A percentile compares a stretch with the other conserved stretches of the same genome.
phyloP scores from a whole-genome alignment of 306 rosid species.

The Acacia crassicarpa region DNA sequence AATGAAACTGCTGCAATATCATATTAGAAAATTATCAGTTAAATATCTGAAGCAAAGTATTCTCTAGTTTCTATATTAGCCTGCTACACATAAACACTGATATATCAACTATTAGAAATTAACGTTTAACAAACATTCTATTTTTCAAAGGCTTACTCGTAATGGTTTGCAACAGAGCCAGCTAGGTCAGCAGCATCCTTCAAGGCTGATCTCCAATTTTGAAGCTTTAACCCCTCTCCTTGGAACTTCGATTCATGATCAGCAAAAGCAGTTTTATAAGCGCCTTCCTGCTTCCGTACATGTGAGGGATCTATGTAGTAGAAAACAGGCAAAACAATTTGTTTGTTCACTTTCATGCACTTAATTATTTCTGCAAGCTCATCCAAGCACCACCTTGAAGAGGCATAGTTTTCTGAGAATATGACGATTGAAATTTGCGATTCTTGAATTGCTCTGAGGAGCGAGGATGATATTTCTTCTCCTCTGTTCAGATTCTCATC shows the following conservation, averaged over 20 bases:
- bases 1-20: not conserved
- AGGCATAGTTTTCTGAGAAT: no score
- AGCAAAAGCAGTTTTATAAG: not conserved
- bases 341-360: not conserved
- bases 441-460: no score
- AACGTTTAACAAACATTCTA: not conserved
- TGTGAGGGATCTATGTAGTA: not conserved
- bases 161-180: not conserved
- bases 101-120: not conserved
- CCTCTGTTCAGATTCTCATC: no score
- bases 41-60: not conserved
- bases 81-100: no score
- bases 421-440: no score
- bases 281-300: not conserved
- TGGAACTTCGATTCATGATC: not conserved
- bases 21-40: no score
- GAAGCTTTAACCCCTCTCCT: not conserved
- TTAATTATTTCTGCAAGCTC: not conserved
- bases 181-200: not conserved
- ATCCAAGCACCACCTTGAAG: no score
- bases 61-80: not conserved
- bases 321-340: not conserved
- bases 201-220: slow-evolving; percentile 11
- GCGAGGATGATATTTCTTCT: no score
- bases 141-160: not conserved